Evolutionary conservation across 106 monocot genomes (phyloP).

Genomic region (Acanthochlamys bracteata): DNA sequence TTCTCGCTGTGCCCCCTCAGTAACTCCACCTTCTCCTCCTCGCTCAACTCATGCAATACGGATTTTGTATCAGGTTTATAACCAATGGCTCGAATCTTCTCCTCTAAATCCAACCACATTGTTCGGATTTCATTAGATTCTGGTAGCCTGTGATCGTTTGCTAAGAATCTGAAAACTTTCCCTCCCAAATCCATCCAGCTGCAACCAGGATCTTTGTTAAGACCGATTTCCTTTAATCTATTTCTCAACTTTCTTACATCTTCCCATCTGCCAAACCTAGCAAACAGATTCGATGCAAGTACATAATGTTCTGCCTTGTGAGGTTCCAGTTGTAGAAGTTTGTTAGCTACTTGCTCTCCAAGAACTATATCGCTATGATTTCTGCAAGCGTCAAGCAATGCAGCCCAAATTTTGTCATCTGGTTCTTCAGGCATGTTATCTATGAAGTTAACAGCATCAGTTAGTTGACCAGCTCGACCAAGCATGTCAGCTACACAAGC

Average conservation of each 20-base stretch:
- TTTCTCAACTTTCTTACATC: slow-evolving; percentile 51
- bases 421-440: slow-evolving; percentile 56
- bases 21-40: slow-evolving; percentile 44
- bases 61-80: slow-evolving; percentile 40
- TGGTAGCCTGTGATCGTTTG: slow-evolving; percentile 18
- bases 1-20: slow-evolving; percentile 58
- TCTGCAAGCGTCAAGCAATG: slow-evolving; percentile 51
- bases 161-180: slow-evolving; percentile 35
- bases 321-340: slow-evolving; percentile 53
- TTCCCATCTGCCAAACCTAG: slow-evolving; percentile 48
- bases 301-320: slow-evolving; percentile 59
- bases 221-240: slow-evolving; percentile 30
- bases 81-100: slow-evolving; percentile 38
- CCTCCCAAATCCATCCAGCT: slow-evolving; percentile 62
- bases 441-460: slow-evolving; percentile 24
- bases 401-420: slow-evolving; percentile 38
- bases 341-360: slow-evolving; percentile 44
- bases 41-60: slow-evolving; percentile 42
- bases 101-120: slow-evolving; percentile 34
- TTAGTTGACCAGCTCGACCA: slow-evolving; percentile 34
- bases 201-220: slow-evolving; percentile 51
- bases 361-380: slow-evolving; percentile 38
- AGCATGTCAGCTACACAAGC: slow-evolving; percentile 62
- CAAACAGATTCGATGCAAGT: slow-evolving; percentile 57
- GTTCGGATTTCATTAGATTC: slow-evolving; percentile 23